Evolutionary conservation across 2,329 filamentous ascomycete genomes (phyloP).

Genomic region (Helotiales sp.): DNA sequence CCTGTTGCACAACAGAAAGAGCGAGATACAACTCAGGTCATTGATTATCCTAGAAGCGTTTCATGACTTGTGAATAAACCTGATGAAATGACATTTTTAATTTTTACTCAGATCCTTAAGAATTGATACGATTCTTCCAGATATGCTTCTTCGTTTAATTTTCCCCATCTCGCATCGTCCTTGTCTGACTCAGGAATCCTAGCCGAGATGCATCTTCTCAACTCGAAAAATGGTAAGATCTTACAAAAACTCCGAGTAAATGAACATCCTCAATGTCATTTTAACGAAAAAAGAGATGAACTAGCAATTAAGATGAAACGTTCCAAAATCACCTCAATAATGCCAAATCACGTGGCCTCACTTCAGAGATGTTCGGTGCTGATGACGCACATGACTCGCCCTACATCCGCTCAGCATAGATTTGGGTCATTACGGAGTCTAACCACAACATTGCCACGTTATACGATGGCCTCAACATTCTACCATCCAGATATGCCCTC

Average conservation of each 20-base stretch:
- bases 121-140: too few relatives aligned
- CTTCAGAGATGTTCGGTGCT: background rate
- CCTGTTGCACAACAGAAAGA: background rate
- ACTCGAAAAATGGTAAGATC: background rate
- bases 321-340: background rate
- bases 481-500: constrained; percentile 11
- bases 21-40: too few relatives aligned
- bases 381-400: background rate
- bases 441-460: background rate
- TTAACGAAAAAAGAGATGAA: background rate
- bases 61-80: too few relatives aligned
- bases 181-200: background rate
- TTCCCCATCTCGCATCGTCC: background rate
- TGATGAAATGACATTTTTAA: too few relatives aligned
- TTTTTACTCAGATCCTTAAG: too few relatives aligned
- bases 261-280: background rate
- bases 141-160: background rate
- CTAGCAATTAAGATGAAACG: background rate
- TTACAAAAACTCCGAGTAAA: background rate
- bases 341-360: background rate
- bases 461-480: background rate
- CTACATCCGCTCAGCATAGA: background rate
- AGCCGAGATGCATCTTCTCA: background rate
- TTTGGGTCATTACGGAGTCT: background rate
- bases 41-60: too few relatives aligned